These are phyloP conservation scores for Scheffersomyces cryptocercus DNA, from an alignment of 1,139 yeast species.

Conservation along the genomic window DNA sequence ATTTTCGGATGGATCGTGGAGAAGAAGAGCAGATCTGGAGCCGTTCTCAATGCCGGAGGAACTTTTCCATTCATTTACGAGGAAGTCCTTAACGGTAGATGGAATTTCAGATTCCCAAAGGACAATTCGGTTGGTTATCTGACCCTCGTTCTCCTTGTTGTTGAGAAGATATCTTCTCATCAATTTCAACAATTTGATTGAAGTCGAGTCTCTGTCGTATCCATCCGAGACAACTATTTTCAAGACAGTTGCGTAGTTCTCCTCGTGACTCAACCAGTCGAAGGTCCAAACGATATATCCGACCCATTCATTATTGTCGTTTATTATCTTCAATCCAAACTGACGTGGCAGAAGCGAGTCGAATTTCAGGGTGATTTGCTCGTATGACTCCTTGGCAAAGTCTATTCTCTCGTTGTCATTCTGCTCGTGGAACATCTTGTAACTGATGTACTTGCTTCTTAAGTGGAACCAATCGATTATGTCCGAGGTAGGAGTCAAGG, in stretches of 20 bases:
- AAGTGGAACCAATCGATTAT: constrained; percentile 48
- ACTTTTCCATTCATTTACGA: constrained; percentile 17
- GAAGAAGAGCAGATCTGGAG: constrained; percentile 39
- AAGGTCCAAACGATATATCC: constrained; percentile 45
- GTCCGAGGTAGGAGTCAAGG: constrained; percentile 30
- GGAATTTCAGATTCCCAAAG: constrained; percentile 41
- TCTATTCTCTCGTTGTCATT: constrained; percentile 18
- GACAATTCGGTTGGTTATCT: constrained; percentile 20
- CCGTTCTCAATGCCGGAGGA: constrained; percentile 30
- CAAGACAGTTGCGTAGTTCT: constrained; percentile 30
- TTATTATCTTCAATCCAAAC: constrained; percentile 33
- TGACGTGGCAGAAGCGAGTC: constrained; percentile 23
- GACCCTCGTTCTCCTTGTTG: constrained; percentile 7
- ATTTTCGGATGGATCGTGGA: constrained; percentile 26
- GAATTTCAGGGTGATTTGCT: constrained; percentile 24
- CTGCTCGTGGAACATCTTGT: constrained; percentile 25
- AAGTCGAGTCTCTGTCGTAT: constrained; percentile 16
- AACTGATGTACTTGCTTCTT: constrained; percentile 38
- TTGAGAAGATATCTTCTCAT: constrained; percentile 20
- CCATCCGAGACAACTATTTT: constrained; percentile 25
- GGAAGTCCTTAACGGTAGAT: constrained; percentile 10
- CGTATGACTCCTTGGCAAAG: constrained; percentile 23
- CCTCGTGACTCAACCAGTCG: constrained; percentile 29
- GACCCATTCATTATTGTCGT: constrained; percentile 14
- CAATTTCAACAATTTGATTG: constrained; percentile 25